Base-by-base conservation (phyloP, 257 asterid species). In the Solanum etuberosum region DNA sequence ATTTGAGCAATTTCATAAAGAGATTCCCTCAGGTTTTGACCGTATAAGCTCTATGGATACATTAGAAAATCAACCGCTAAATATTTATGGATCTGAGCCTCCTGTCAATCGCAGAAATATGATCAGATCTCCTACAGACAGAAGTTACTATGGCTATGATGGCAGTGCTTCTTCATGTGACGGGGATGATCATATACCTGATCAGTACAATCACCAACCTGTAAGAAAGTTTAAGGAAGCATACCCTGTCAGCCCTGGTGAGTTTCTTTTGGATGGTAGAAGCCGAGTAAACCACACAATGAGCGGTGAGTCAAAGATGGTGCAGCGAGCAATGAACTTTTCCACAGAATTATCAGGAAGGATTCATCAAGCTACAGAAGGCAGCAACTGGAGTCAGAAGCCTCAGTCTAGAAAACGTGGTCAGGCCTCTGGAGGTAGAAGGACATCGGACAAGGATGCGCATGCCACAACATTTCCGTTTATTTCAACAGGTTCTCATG, bases 141-240 rank as follows among this genome's bases (percentile, higher is more conserved):
- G 90, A 86, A 88, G 90, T 85, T 93, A 91, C 89, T 95, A 94
- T 76, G 92, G 87, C 59, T 87, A 90, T 87, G 95, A 92, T 88
- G 97, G 94, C 80, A 94, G 98, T 54, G 93, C 89, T 87, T 94
- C 97, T 84, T 95, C 98, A 70, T 92, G 74, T 51, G 98, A 96
- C 86, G 98, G 91, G 88, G 90, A 92, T 85, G 93, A 90, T 88
- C 89, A 88, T 86, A 35, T 84, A 80, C 71, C 72, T 40, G 84
- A 89, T 85, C 92, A 84, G 61, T 54, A 65, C 83, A 82, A 91
- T 65, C 91, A 46, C 59, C 91, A 88, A 88, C 40, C 84, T 21
- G 70, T 68, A 6, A 88, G 94, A 89, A 91, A 88, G 88, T 88
- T 82, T 27, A 84, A 87, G 89, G 89, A 76, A 71, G 72, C 84